Base-by-base conservation (phyloP, 805 yeast genomes). In the Ogataea paradorogensis region DNA sequence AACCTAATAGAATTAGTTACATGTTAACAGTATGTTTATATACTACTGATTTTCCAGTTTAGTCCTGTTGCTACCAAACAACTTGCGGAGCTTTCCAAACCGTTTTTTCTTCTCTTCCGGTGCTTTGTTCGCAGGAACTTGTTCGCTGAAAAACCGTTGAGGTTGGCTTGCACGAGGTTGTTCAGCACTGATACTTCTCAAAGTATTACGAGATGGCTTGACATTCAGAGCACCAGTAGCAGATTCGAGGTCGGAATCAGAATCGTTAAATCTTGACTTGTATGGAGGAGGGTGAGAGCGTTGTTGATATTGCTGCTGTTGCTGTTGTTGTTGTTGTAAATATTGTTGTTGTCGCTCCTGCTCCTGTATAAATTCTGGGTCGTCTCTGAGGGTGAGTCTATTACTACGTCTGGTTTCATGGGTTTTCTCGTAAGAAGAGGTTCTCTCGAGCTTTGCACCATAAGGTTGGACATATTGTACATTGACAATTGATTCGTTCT, bases 201-300 rank as follows among this genome's bases (percentile, higher is more conserved):
- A 30, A 0, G 61, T 42, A 3, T 47, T 40, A 10, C 43, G 16
- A 4, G 52, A 35, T 11, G 56, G 53, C 33, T 43, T 46, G 16
- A 16, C 28, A 21, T 49, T 52, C 46, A 41, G 18, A 8, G 35
- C 34, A 5, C 29, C 37, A 2, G 29, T 61, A 5, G 16, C 13
- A n/a, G 35, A 30, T 15, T 43, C 47, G 18, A 26, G 9, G 11
- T 72, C 78, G 10, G 82, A 80, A 51, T 80, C 85, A 3, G 84
- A 78, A 53, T 82, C 88, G 5, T 66, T 68, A 46, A 80, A 73
- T 50, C 86, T 67, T 1, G 87, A 80, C 41, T 63, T 72, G 59
- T 69, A 74, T 5, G 48, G 22, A 38, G 43, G 14, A 34, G 16
- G 50, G 9, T 15, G n/a, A 3, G 32, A 25, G 16, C 24, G 24